Evolutionary conservation across 2,329 filamentous ascomycete genomes (phyloP).

Genomic region (Penicillium sp.): DNA sequence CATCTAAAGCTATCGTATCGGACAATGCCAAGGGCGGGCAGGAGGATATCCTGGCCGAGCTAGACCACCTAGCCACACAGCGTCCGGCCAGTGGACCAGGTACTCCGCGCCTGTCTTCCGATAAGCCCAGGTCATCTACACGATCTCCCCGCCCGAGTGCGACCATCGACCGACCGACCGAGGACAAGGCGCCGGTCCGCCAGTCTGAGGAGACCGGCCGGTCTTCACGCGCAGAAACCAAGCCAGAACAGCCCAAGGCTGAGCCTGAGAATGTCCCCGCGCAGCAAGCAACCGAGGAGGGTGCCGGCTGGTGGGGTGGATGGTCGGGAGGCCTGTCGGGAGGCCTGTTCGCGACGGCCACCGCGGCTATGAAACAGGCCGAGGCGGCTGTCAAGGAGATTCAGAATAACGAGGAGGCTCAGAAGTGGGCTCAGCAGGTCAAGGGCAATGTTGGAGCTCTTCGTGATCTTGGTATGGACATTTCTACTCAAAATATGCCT

Average conservation of each 20-base stretch:
- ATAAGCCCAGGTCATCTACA: constrained; percentile 51
- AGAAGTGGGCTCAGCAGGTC: constrained; percentile 93
- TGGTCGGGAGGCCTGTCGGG: constrained; percentile 65
- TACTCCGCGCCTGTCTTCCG: constrained; percentile 67
- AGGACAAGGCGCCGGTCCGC: constrained; percentile 61
- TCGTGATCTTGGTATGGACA: constrained; percentile 65
- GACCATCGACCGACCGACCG: constrained; percentile 56
- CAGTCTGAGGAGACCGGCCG: constrained; percentile 77
- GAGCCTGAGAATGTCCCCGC: constrained; percentile 46
- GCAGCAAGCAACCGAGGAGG: constrained; percentile 47
- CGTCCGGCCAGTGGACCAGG: constrained; percentile 70
- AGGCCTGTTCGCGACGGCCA: constrained; percentile 76
- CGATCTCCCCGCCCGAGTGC: constrained; percentile 54
- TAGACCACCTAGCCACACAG: constrained; percentile 75
- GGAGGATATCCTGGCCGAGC: constrained; percentile 76
- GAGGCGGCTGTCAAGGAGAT: constrained; percentile 93
- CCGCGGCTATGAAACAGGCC: constrained; percentile 74
- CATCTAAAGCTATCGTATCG: constrained; percentile 27
- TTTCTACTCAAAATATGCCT: neutral
- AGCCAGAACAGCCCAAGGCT: constrained; percentile 51
- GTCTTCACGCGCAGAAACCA: constrained; percentile 69
- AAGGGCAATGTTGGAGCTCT: constrained; percentile 81
- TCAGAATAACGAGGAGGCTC: constrained; percentile 92
- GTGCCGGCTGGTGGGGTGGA: constrained; percentile 73
- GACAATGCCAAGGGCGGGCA: constrained; percentile 50